phyloP scores from a whole-genome alignment of 2,329 filamentous ascomycete genomes.

The Bipolaris cookei region DNA sequence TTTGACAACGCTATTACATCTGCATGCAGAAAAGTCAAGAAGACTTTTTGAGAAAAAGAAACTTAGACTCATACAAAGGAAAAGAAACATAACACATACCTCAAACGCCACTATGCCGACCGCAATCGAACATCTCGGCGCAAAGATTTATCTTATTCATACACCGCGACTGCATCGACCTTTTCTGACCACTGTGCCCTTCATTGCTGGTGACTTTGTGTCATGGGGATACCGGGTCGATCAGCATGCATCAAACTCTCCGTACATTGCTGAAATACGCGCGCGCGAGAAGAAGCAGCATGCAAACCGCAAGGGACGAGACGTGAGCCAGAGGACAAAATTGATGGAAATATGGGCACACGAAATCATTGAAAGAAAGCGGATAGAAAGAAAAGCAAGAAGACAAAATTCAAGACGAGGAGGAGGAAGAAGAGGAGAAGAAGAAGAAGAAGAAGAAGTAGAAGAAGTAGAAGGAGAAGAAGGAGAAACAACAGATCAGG shows the following conservation, averaged over 20 bases:
- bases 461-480: neutral
- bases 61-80: neutral
- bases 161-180: constrained; percentile 9
- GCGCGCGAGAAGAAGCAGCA: constrained; percentile 15
- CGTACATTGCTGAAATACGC: constrained; percentile 23
- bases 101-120: constrained; percentile 1
- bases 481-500: neutral
- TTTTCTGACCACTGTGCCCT: constrained; percentile 21
- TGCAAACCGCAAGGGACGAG: constrained; percentile 5
- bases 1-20: too few species aligned
- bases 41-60: too few species aligned
- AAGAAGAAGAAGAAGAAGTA: too few species aligned
- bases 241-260: constrained; percentile 13
- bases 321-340: constrained; percentile 13
- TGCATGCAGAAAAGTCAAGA: too few species aligned
- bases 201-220: constrained; percentile 26
- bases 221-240: constrained; percentile 25
- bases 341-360: constrained; percentile 29
- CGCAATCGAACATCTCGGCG: neutral
- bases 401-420: neutral
- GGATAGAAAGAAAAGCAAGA: neutral
- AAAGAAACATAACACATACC: neutral
- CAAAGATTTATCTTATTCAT: constrained; percentile 22
- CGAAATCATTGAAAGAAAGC: constrained; percentile 18
- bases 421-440: too few species aligned